Evolutionary conservation across 129 eudicot species (phyloP), one percentile per base, ranked within the genome.

Genomic region (Flaveria robusta): DNA sequence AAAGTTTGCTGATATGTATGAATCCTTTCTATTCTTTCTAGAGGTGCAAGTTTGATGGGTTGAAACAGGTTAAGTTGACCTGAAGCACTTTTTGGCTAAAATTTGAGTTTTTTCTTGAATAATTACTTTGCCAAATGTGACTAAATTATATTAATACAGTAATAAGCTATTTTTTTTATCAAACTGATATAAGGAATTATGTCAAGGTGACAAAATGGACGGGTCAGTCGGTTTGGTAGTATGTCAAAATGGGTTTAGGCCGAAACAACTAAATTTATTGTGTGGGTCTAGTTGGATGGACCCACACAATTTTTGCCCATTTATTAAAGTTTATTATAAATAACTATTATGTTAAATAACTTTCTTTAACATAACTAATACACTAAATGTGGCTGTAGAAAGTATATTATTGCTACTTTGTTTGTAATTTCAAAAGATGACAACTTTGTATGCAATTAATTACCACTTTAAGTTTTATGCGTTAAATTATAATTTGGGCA

Each of bases 1-100:
- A 72, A 86, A 81, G 78, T 95, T 91, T 83, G 99, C 89, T n/a
- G 97, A 95, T 75, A 91, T 89, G 99, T 95, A 91, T 50, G 96
- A 71, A 47, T 72, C 16, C 50, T 73, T 68, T 55, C 74, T 4
- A 7, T 60, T 45, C 15, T 43, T 23, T 23, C 59, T 74, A 60
- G 19, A 24, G 19, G 70, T 9, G 58, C 46, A 16, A 26, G 11
- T 42, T 13, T 12, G 37, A n/a, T 19, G 15, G 72, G 41, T 27
- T 37, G 20, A 63, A 64, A 64, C 9, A 26, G 34, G 79, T 46
- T 24, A 8, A 59, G 71, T 64, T 75, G 50, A 64, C 64, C 37
- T 9, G 62, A 29, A 64, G 31, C 47, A 22, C 70, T 24, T 74
- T 43, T 45, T 27, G 10, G 47, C 77, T 42, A 24, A 10, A 73